A percentile compares a stretch with the other conserved stretches of the same genome.
Evolutionary conservation across 2,329 filamentous ascomycete species (phyloP).

Genomic region (Cladosporium cucumerinum): DNA sequence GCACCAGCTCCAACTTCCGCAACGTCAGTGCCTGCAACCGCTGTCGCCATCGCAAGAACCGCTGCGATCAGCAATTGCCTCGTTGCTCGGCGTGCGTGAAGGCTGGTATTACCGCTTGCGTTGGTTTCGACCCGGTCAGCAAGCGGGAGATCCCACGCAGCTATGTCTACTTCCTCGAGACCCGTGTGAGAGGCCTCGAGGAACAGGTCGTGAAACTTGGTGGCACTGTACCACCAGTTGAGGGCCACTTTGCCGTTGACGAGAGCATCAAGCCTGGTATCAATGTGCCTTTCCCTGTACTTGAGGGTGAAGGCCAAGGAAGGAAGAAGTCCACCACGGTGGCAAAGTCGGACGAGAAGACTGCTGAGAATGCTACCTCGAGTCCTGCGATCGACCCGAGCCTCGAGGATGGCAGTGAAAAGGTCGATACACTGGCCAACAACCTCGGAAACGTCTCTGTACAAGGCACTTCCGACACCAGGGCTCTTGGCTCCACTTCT

Average conservation of each 20-base stretch:
- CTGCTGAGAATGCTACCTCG: constrained; percentile 22
- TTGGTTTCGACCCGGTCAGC: constrained; percentile 93
- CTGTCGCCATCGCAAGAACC: constrained; percentile 86
- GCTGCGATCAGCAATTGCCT: constrained; percentile 89
- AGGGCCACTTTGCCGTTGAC: constrained; percentile 55
- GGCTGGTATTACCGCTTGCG: constrained; percentile 75
- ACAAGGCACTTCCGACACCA: constrained; percentile 71
- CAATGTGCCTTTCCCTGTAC: constrained; percentile 35
- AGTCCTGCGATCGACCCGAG: constrained; percentile 26
- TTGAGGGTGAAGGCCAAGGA: constrained; percentile 8
- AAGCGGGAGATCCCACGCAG: constrained; percentile 86
- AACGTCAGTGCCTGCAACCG: constrained; percentile 87
- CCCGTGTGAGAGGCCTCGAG: constrained; percentile 79
- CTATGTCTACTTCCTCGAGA: constrained; percentile 94
- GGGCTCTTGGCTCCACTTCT: constrained; percentile 64
- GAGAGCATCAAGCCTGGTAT: constrained; percentile 34
- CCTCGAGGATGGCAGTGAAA: constrained; percentile 46
- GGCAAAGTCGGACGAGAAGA: constrained; percentile 8
- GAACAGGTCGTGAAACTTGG: constrained; percentile 65
- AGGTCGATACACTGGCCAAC: constrained; percentile 63
- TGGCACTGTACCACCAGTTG: constrained; percentile 68
- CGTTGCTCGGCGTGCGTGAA: constrained; percentile 91
- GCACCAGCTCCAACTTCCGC: constrained; percentile 38
- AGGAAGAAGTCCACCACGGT: constrained; percentile 10
- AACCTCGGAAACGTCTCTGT: constrained; percentile 75